phyloP scores from a whole-genome alignment of 148 eudicot species.

The Rhododendron ovatum region DNA sequence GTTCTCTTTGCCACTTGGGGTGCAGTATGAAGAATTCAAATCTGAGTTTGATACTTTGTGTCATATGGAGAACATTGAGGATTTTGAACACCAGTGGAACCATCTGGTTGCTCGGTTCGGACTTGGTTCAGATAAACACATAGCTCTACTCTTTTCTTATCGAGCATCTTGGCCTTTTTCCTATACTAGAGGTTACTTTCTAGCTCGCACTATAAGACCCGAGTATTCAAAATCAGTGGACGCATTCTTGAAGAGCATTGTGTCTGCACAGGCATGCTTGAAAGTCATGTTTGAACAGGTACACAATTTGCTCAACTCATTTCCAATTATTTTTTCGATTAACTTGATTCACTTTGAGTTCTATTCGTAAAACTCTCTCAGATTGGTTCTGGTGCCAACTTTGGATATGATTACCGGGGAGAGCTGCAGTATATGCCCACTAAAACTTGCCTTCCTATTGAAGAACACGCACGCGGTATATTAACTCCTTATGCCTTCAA shows the following conservation, averaged over 20 bases:
- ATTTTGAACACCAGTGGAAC: conserved; percentile 61
- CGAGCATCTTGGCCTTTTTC: conserved; percentile 53
- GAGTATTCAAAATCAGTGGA: conserved; percentile 44
- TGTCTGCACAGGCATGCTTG: conserved; percentile 46
- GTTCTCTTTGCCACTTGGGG: conserved; percentile 59
- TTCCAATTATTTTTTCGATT: not conserved
- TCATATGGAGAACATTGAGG: conserved; percentile 46
- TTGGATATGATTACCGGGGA: conserved; percentile 23
- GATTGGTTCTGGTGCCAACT: conserved; percentile 36
- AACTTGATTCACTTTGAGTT: not conserved
- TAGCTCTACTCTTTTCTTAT: conserved; percentile 42
- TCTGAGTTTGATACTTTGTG: conserved; percentile 53
- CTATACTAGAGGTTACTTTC: conserved; percentile 45
- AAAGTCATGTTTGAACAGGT: conserved; percentile 66
- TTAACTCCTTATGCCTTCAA: conserved; percentile 58
- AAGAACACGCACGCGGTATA: conserved; percentile 56
- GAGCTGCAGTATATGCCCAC: conserved; percentile 28
- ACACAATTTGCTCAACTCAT: conserved; percentile 3
- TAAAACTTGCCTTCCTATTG: conserved; percentile 57
- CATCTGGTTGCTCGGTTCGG: conserved; percentile 51
- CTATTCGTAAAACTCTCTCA: conserved; percentile 10
- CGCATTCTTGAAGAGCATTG: conserved; percentile 39
- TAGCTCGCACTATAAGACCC: conserved; percentile 40
- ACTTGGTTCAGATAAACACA: conserved; percentile 52
- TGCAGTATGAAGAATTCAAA: conserved; percentile 47